Evolutionary conservation across 306 rosid species (phyloP).

Genomic region (Prunus davidiana): DNA sequence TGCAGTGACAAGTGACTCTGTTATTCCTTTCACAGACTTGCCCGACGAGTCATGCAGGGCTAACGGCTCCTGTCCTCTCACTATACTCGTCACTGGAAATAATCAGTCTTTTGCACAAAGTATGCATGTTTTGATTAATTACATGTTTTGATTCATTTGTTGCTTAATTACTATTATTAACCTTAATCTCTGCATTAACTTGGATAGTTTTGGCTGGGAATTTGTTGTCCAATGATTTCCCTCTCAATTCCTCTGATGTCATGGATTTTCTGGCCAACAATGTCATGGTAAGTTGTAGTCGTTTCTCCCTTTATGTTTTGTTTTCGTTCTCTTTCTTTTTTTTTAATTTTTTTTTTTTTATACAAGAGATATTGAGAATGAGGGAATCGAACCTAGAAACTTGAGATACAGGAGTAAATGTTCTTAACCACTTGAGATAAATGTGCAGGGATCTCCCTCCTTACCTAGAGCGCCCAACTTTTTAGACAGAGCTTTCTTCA

Average conservation of each 20-base stretch:
- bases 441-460: constrained; percentile 54
- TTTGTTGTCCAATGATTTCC: constrained; percentile 41
- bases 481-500: constrained; percentile 59
- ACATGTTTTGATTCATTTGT: not conserved
- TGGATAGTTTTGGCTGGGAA: constrained; percentile 50
- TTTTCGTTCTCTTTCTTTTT: not conserved
- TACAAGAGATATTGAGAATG: no score
- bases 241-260: constrained; percentile 29
- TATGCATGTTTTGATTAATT: constrained; percentile 12
- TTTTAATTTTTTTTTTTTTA: no score
- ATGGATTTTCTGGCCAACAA: constrained; percentile 42
- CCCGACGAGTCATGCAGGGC: constrained; percentile 58
- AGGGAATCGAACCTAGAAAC: no score
- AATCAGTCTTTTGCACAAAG: constrained; percentile 69
- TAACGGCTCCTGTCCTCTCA: constrained; percentile 61
- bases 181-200: not conserved
- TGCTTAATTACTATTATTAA: not conserved
- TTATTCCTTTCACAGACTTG: constrained; percentile 42
- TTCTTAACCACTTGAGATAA: not conserved
- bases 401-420: no score
- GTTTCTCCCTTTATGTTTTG: no score
- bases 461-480: constrained; percentile 34
- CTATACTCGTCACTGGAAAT: constrained; percentile 66
- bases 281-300: constrained; percentile 50
- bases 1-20: constrained; percentile 44